phyloP scores from a whole-genome alignment of 768 basidiomycete species.

The Suillus clintonianus region DNA sequence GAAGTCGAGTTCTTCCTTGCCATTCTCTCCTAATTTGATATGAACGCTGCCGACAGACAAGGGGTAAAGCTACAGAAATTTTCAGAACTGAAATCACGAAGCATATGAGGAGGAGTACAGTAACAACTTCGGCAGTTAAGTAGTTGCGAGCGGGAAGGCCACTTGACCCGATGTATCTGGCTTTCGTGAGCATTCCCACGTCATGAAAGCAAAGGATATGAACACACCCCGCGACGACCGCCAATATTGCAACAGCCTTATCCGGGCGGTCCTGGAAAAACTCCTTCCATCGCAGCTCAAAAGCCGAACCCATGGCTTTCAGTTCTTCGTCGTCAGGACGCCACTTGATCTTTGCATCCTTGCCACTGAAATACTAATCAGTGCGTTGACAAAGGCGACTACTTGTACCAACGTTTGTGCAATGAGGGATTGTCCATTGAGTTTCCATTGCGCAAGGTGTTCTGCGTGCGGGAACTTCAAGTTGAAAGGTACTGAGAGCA shows the following conservation, averaged over 20 bases:
- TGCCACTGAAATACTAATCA: slow-evolving; percentile 9
- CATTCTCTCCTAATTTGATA: slow-evolving; percentile 42
- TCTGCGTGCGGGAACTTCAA: neutral
- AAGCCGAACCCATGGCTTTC: slow-evolving; percentile 17
- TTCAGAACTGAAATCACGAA: neutral
- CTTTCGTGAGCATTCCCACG: neutral
- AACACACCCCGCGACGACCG: slow-evolving; percentile 4
- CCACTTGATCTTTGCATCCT: slow-evolving; percentile 23
- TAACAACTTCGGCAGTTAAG: slow-evolving; percentile 26
- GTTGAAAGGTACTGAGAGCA: neutral
- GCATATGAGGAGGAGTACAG: slow-evolving; percentile 22
- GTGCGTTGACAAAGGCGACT: neutral
- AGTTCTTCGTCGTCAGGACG: slow-evolving; percentile 24
- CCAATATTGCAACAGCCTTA: slow-evolving; percentile 15
- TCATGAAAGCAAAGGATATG: neutral
- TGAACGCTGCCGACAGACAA: slow-evolving; percentile 49
- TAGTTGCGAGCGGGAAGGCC: slow-evolving; percentile 16
- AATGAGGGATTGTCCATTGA: slow-evolving; percentile 45
- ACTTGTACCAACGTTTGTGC: slow-evolving; percentile 48
- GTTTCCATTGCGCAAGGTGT: slow-evolving; percentile 29
- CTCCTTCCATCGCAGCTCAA: slow-evolving; percentile 19
- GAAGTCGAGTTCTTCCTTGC: slow-evolving; percentile 43
- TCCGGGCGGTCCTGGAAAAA: slow-evolving; percentile 19
- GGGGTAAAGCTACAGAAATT: slow-evolving; percentile 39
- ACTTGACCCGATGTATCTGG: neutral